These are phyloP conservation scores for Aphanomyces cochlioides DNA, from an alignment of 352 stramenopile genomes.

Conservation along the genomic window DNA sequence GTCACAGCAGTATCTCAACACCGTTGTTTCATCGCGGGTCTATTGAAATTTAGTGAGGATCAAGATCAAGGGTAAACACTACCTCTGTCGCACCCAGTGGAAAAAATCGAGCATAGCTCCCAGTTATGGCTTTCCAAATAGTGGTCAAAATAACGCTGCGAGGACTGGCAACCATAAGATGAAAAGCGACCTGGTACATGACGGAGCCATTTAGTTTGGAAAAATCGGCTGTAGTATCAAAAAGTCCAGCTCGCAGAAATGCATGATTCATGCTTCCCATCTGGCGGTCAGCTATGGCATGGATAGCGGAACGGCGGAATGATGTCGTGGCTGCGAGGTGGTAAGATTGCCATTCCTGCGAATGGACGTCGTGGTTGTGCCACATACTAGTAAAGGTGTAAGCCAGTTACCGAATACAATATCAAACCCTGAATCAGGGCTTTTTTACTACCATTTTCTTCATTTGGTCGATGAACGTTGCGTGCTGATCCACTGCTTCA, in stretches of 20 bases:
- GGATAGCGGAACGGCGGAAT: constrained; percentile 1
- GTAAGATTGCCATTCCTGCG: constrained; percentile 4
- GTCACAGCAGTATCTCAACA: neutral
- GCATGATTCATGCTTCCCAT: neutral
- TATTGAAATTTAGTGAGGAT: neutral
- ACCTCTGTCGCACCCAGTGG: too few relatives aligned
- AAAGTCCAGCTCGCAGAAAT: neutral
- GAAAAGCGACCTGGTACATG: neutral
- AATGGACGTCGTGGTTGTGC: neutral
- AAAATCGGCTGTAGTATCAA: neutral
- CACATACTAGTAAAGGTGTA: neutral
- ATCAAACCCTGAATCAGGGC: neutral
- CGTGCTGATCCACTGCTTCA: constrained; percentile 2
- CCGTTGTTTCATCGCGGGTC: neutral
- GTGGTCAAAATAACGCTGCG: neutral
- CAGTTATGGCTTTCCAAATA: neutral
- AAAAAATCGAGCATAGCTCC: too few relatives aligned
- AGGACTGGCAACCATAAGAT: neutral
- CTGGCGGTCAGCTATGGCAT: constrained; percentile 16
- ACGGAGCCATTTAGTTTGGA: neutral
- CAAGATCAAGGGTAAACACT: too few relatives aligned
- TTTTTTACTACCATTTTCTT: constrained; percentile 11
- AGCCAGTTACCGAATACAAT: neutral
- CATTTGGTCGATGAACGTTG: constrained; percentile 22
- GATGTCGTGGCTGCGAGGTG: neutral